Evolutionary conservation across 805 yeast genomes (phyloP), one percentile per base, ranked within the genome.

Genomic region (Candida cerambycidarum): DNA sequence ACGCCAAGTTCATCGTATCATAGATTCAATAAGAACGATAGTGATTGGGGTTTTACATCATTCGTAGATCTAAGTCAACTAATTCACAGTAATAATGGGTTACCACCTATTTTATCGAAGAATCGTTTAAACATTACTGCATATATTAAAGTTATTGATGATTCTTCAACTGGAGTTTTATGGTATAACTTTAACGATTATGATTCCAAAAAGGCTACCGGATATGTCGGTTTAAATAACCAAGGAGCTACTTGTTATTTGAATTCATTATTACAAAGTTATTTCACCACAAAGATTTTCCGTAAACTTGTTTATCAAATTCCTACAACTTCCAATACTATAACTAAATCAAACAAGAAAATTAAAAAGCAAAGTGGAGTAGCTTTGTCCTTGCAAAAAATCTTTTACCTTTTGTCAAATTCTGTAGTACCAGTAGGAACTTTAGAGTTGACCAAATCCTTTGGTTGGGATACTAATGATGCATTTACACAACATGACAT

Each of bases 221-320:
- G 98, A 0, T 89, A 75, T 59, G 96, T 89, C 7, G 99, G 99
- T 1, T 78, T 93, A 48, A 83, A 80, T 51, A 93, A 93, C 58
- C 99, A 93, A 67, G 99, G 99, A 49, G 99, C 99, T 2, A 93
- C 99, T 0, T 93, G 99, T 62, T 93, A 93, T 64, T 76, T 93
- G 58, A 93, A 93, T 61, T 92, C 98, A 0, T 72, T 93, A 45
- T 65, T 93, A 41, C 99, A 93, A 62, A 86, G 96, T 9, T 85
- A 93, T 53, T 93, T 75, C 61, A 88, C 88, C 57, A 93, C 99
- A 0, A 81, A 80, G 49, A 69, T 71, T 23, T 93, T 93, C 65
- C 76, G 97, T 48, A 80, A 81, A 54, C 78, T 89, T 43, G 98
- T 93, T 2, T 92, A 88, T 59, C 82, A 83, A 54, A 90, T 93